Percentiles rank a stretch among this genome's conserved stretches.
Evolutionary conservation across 2,329 filamentous ascomycete genomes (phyloP).

Genomic region (Aspergillus felis): DNA sequence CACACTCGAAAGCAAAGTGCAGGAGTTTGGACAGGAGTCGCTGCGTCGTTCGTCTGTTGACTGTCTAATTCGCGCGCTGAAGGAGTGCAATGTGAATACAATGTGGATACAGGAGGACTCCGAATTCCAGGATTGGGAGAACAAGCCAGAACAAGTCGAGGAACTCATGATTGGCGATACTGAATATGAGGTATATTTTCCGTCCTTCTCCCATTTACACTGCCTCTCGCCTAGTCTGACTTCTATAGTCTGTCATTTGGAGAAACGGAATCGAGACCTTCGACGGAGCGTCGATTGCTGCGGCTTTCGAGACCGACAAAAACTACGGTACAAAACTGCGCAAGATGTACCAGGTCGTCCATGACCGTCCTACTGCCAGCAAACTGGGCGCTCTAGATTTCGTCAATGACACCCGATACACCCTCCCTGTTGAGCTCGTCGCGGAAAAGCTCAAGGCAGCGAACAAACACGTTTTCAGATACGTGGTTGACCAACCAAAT

Average conservation of each 20-base stretch:
- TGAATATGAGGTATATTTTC: slow-evolving; percentile 38
- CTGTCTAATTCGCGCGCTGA: slow-evolving; percentile 32
- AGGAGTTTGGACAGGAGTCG: slow-evolving; percentile 22
- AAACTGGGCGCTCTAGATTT: slow-evolving; percentile 39
- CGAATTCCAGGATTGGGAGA: slow-evolving; percentile 37
- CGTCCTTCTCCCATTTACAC: no score
- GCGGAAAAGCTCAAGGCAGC: slow-evolving; percentile 22
- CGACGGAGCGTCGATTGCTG: slow-evolving; percentile 30
- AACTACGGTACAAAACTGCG: slow-evolving; percentile 31
- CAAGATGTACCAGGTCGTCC: slow-evolving; percentile 40
- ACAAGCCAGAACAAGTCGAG: slow-evolving; percentile 27
- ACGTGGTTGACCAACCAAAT: slow-evolving; percentile 45
- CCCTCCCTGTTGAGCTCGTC: slow-evolving; percentile 29
- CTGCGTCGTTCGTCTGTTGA: slow-evolving; percentile 28
- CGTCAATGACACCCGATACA: slow-evolving; percentile 29
- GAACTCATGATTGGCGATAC: slow-evolving; percentile 43
- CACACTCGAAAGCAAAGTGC: slow-evolving; percentile 24
- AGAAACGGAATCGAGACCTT: slow-evolving; percentile 40
- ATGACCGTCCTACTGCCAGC: slow-evolving; percentile 37
- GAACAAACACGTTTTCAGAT: slow-evolving; percentile 35
- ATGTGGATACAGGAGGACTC: slow-evolving; percentile 42
- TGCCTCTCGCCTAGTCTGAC: neutral
- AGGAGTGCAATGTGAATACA: slow-evolving; percentile 36
- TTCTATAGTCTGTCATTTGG: slow-evolving; percentile 43
- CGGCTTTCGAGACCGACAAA: slow-evolving; percentile 31